Conservation (phyloP, 352 stramenopile genomes). For the Globisporangium perplexum region DNA sequence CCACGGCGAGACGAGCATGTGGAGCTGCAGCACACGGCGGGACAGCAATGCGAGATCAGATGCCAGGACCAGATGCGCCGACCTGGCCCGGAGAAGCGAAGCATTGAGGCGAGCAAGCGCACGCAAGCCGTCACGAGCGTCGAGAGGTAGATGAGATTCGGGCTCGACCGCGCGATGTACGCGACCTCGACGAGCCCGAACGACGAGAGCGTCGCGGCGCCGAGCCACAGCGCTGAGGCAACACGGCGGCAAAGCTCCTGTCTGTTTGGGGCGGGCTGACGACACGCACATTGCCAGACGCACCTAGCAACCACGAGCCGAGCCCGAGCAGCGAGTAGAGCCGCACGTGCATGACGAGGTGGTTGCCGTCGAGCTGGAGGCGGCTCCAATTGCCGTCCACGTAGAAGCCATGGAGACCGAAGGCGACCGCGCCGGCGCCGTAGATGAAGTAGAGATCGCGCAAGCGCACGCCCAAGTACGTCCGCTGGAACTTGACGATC, state of each 20-base stretch:
- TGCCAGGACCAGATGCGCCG: background rate
- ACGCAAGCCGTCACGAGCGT: slow-evolving; percentile 56
- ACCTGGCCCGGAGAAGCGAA: background rate
- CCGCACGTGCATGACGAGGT: slow-evolving; percentile 62
- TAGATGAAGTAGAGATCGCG: slow-evolving; percentile 71
- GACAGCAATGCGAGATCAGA: background rate
- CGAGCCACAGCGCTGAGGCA: slow-evolving; percentile 53
- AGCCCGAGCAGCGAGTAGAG: slow-evolving; percentile 56
- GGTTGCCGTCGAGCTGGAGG: slow-evolving; percentile 55
- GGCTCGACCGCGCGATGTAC: slow-evolving; percentile 39
- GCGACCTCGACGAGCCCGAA: slow-evolving; percentile 61
- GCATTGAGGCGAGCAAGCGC: slow-evolving; percentile 18
- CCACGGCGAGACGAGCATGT: slow-evolving; percentile 54
- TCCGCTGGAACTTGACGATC: slow-evolving; percentile 39
- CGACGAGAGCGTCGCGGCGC: slow-evolving; percentile 36
- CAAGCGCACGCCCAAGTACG: slow-evolving; percentile 26
- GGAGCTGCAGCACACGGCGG: slow-evolving; percentile 25
- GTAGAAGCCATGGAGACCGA: slow-evolving; percentile 66
- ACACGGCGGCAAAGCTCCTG: background rate
- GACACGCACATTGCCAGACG: background rate
- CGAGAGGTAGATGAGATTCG: slow-evolving; percentile 61
- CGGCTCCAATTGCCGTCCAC: slow-evolving; percentile 53
- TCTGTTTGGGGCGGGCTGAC: background rate
- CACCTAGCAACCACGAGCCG: slow-evolving; percentile 39
- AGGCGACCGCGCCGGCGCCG: slow-evolving; percentile 29